Base-by-base conservation (phyloP, 2,329 filamentous ascomycete genomes). In the Monosporascus sp. region DNA sequence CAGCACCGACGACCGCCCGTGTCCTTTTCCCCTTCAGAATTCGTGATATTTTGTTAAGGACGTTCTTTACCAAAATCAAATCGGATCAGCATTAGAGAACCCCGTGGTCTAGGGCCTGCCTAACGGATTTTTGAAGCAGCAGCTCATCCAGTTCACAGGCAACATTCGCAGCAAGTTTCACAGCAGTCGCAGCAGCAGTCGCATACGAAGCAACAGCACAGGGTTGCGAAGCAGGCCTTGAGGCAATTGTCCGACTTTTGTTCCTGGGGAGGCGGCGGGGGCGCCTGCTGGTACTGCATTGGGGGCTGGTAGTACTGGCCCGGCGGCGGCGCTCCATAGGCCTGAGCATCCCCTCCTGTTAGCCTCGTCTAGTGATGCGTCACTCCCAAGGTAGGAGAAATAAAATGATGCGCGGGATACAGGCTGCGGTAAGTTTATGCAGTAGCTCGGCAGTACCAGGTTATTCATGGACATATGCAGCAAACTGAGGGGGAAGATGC, bases 171-270 rank as follows among this genome's bases (percentile, higher is more conserved):
- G 57, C 75, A 78, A 60, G 74, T 75, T 60, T 80, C 77, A 64
- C 77, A 78, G 50, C 74, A 72, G 59, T 79, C 73, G 60, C 77
- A 78, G 51, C 74, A 72, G 60, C 78, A 73, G 59, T 78, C 77
- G 58, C 73, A 74, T 52, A 77, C 70, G 60, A 76, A 80, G 65
- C 78, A 80, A 63, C 76, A 79, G 63, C 77, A 78, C 40, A 78
- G 59, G 16, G 72, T 69, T 27, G 76, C 77, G 11, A 80, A 64
- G 64, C 76, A 78, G 52, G 70, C 73, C 55, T 72, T 68, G 44
- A 78, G 65, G 58, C 75, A 78, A 52, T 71, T 72, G 35, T 63
- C 70, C 27, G 63, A 61, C 52, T 62, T 62, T 1, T 54, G 47
- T 40, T 60, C 40, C 26, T 64, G 61, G 46, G 64, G 67, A 22